Evolutionary conservation across 1,284 basidiomycete genomes (phyloP), one percentile per base, ranked within the genome.

Genomic region (Tetrapyrgos nigripes): DNA sequence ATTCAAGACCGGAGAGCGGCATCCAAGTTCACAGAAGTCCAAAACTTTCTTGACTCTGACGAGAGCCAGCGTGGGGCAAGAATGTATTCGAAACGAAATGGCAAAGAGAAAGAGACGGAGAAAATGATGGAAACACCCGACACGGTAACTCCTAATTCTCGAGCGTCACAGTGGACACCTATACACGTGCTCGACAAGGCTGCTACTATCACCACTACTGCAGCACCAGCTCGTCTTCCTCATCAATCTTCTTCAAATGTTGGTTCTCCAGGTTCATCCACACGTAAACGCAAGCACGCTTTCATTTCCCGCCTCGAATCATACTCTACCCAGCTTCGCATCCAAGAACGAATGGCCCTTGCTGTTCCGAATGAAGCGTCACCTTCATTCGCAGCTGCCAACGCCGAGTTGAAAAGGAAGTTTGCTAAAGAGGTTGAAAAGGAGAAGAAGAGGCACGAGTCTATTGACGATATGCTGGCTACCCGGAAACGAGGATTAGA

Each of bases 231-330:
- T 11, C 43, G 3, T 9, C 19, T 19, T 45, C 43, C 11, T n/a
- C n/a, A n/a, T n/a, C n/a, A n/a, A n/a, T n/a, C n/a, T n/a, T n/a
- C n/a, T n/a, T n/a, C n/a, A n/a, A n/a, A n/a, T n/a, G n/a, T n/a
- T 40, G 48, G 14, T 19, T n/a, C 27, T 29, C 19, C 17, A 10
- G 9, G 5, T 13, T 28, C 51, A 3, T 28, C 35, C 21, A n/a
- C 37, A 3, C 37, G 28, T 9, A 53, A 53, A 29, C 51, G 51
- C 14, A 11, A 35, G 17, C 55, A 21, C 17, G 24, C 24, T n/a
- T 45, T 33, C 14, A n/a, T 24, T n/a, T 35, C 33, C 9, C 56
- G 45, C 14, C 51, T 8, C n/a, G 53, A 53, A 53, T 58, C 56
- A 9, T 44, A 53, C 3, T 51, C 43, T 24, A 29, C 27, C 11